Evolutionary conservation across 805 yeast species (phyloP).

Genomic region (Metschnikowia borealis): DNA sequence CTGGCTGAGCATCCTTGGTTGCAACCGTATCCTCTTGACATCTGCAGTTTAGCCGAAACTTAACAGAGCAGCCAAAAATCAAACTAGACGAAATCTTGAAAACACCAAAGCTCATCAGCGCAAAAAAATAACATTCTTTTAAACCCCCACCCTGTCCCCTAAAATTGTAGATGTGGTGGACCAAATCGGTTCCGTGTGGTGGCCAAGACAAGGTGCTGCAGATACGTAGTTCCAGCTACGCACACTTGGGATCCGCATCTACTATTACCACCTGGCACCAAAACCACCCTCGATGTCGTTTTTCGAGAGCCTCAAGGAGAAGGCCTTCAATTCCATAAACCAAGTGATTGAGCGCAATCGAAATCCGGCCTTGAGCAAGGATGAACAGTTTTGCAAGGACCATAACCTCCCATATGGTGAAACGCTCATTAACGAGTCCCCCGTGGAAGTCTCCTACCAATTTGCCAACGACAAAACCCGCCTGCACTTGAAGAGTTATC

Average conservation of each 20-base stretch:
- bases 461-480: constrained; percentile 25
- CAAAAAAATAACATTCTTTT: no score
- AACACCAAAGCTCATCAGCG: no score
- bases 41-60: no score
- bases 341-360: constrained; percentile 42
- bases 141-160: no score
- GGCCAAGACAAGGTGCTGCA: not conserved
- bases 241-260: not conserved
- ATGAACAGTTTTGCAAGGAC: constrained; percentile 64
- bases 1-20: no score
- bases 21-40: no score
- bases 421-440: constrained; percentile 56
- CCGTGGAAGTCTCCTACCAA: constrained; percentile 50
- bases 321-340: constrained; percentile 43
- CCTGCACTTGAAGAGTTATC: constrained; percentile 21
- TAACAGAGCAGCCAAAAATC: no score
- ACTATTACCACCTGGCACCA: not conserved
- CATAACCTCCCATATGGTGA: constrained; percentile 73
- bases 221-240: not conserved
- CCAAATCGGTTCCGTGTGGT: no score
- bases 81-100: no score
- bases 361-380: constrained; percentile 50
- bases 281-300: constrained; percentile 40
- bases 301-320: constrained; percentile 44
- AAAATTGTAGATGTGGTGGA: no score